phyloP scores from a whole-genome alignment of 208 protist species.

The Trypanosomatidae sp. region DNA sequence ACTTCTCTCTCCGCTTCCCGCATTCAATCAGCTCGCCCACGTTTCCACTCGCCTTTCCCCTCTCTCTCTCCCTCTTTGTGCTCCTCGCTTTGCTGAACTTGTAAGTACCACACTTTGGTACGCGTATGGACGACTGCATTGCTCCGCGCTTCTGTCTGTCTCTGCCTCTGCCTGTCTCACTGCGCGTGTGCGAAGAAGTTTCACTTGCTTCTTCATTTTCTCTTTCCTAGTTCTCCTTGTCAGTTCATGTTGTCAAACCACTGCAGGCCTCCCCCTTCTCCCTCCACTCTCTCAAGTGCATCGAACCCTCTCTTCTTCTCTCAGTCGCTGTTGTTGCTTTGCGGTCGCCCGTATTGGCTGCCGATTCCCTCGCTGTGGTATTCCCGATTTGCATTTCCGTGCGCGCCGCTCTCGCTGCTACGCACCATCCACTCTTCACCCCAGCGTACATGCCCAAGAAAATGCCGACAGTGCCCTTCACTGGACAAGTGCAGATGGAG shows the following conservation, averaged over 20 bases:
- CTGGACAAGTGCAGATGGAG: conserved; percentile 70
- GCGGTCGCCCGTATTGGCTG: not conserved
- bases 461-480: conserved; percentile 53
- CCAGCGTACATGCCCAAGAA: not conserved
- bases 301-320: not conserved
- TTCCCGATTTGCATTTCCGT: not conserved
- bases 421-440: not conserved
- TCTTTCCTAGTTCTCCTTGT: not conserved
- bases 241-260: not conserved
- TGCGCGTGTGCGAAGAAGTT: not conserved
- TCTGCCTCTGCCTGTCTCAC: not conserved
- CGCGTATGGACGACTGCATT: not conserved
- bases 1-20: not conserved
- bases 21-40: not conserved
- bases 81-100: not conserved
- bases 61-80: not conserved
- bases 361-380: not conserved
- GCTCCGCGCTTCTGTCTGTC: not conserved
- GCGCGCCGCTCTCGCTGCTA: not conserved
- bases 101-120: not conserved
- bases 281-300: not conserved
- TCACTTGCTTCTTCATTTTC: not conserved
- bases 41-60: not conserved
- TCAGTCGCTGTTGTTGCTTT: not conserved
- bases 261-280: not conserved